Base-by-base conservation (phyloP, 345 rosid species). In the Leavenworthia alabamica region DNA sequence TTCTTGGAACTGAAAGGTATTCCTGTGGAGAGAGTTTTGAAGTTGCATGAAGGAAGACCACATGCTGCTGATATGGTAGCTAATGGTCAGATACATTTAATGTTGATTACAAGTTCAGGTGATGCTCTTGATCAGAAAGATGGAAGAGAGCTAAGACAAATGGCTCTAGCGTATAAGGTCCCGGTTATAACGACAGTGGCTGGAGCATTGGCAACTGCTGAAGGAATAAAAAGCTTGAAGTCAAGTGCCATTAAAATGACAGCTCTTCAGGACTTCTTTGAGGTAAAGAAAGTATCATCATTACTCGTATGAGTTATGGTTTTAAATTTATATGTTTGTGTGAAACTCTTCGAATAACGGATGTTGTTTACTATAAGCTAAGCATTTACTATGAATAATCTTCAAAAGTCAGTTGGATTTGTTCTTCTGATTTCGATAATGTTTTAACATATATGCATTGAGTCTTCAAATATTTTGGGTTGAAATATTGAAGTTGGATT, bases 11-110 rank as follows among this genome's bases (percentile, higher is more conserved):
- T 87, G 43, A 82, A 85, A 68, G 90, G 87, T 27, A 78, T 90
- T 19, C 80, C 84, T 0, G 89, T 77, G 50, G 96, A 93, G 64
- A 65, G 81, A 62, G 95, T 90, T 67, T 76, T 93, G 73, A 93
- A 93, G 81, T 41, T 93, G 87, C 97, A 93, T 4, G 95, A 90
- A 71, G 99, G 97, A 29, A 71, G 95, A 28, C 99, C 96, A 35
- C 89, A 93, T 77, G 95, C 95, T 43, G 99, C 92, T 52, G 99
- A 93, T 75, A 82, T 87, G 94, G 76, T 93, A 55, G 89, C 97
- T 23, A 93, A 88, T 41, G 96, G 97, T 40, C 86, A 86, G 42
- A 82, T 93, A 64, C 95, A 93, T 60, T 64, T 93, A 82, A 83
- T 89, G 95, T 83, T 87, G 62, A 88, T 90, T 68, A 89, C 97